Evolutionary conservation across 2,329 filamentous ascomycete species (phyloP), one percentile per base, ranked within the genome.

Genomic region (Fusarium albidum): DNA sequence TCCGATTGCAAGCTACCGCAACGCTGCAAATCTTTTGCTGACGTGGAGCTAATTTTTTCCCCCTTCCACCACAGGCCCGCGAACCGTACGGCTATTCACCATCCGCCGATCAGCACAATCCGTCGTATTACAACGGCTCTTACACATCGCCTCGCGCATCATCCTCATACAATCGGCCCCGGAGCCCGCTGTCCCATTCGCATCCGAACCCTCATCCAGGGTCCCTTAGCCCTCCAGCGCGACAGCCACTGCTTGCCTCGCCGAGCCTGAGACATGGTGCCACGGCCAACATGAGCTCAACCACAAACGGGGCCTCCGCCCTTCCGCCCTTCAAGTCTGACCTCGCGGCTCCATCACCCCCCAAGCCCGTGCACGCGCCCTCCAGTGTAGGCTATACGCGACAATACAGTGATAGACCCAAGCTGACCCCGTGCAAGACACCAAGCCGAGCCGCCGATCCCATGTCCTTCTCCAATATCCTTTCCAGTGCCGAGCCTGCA

Each of bases 401-500:
- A 48, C 45, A 21, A 33, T 37, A 27, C 14, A 34, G 39, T 25
- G 41, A 49, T 54, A 15, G 26, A 50, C 53, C 46, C 15, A 17
- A 41, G 49, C 59, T 65, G 54, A 63, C 51, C 41, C 18, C 15
- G 28, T 42, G 35, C 13, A 37, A 92, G 84, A 89, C 89, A 42
- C 84, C 89, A 2, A 86, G 85, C 63, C 87, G 92, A 71, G 82
- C 88, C 33, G 88, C 89, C 52, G 90, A 96, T 71, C 90, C 93
- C 46, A 97, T 97, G 93, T 95, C 93, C 6, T 95, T 98, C 69
- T 95, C 92, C 62, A 97, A 93, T 71, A 96, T 98, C 54, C 87
- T 98, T 35, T 94, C 92, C 5, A 92, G 85, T 63, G 82, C 90
- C 49, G 88, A 92, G 49, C 86, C 89, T 46, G 80, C 84, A 32